Base-by-base conservation (phyloP, 1,139 yeast species). In the Yamadazyma buinensis region DNA sequence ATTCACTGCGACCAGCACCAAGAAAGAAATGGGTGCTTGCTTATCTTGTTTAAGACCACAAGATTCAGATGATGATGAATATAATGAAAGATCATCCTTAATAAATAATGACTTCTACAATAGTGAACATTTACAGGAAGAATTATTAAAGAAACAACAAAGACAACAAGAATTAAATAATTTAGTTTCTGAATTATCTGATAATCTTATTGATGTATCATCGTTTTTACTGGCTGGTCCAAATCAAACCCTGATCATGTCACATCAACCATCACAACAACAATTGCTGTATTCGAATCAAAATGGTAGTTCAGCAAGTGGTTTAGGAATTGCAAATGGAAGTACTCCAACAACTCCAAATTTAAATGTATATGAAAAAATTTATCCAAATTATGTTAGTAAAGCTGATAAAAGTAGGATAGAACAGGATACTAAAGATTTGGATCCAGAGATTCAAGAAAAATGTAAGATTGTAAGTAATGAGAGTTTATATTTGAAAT, bases 11-110 rank as follows among this genome's bases (percentile, higher is more conserved):
- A n/a, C n/a, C n/a, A n/a, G n/a, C n/a, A n/a, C n/a, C n/a, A n/a
- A n/a, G n/a, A n/a, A n/a, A n/a, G n/a, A n/a, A n/a, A 68, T 73
- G 78, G 79, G 78, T 29, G 41, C 57, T 31, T 72, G 77, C 47
- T 55, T 72, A 33, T 72, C 78, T n/a, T 73, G 78, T 43, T 52
- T 73, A 20, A 49, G 59, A 26, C 58, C 61, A 6, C 43, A 38
- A 26, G 53, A 48, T n/a, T 62, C 55, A 15, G 66, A 65, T 27
- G 76, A 69, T 10, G 64, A 58, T 27, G 72, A 66, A 9, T 45
- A 47, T 37, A 61, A 64, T 39, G 75, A 68, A 40, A 52, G 60
- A 15, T 43, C 67, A 0, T 67, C 74, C 4, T 50, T 69, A 14
- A 51, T 69, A 24, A 23, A 35, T 23, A 59, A 57, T 21, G 59